Base-by-base conservation (phyloP, 805 yeast species). In the Candida maltosa region DNA sequence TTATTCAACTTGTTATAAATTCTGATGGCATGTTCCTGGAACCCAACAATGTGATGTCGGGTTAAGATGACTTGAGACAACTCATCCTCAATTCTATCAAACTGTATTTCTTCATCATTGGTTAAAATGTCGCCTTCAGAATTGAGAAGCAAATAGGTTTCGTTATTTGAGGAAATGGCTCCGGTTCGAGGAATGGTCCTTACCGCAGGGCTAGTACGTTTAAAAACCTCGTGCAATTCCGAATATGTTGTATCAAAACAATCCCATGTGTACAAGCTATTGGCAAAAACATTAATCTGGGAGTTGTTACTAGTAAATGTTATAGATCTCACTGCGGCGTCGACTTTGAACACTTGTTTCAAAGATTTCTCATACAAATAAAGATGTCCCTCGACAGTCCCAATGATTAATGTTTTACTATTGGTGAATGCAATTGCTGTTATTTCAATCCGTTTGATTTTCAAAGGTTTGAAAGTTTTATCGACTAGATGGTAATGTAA, bases 401-500 rank as follows among this genome's bases (percentile, higher is more conserved):
- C 49, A 8, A 57, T 25, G 9, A 66, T 38, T 29, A 64, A 54
- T 19, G 34, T 20, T 6, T 22, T 33, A 18, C 36, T 23, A 14
- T 21, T 15, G 3, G 52, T 37, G 35, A 62, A 64, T 7, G 57
- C 54, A 18, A 67, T 39, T 16, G 41, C 40, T 11, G 35, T 41
- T 6, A 65, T 40, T 5, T 45, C 39, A n/a, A 64, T 29, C 10
- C 57, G 55, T 35, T 62, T 65, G 31, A 60, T 52, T 29, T 56
- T 47, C 19, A 67, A 49, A 6, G 50, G 40, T 35, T 66, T 67
- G 40, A 66, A 62, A 12, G 46, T 47, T 3, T 45, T 42, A 39
- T 64, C 63, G 0, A 54, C 40, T 14, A 49, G 47, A 40, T 65
- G 59, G 37, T 64, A 61, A 43, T 45, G 63, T 39, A 60, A 53